Evolutionary conservation across 1,139 yeast genomes (phyloP).

Genomic region (Geotrichum klebahnii): DNA sequence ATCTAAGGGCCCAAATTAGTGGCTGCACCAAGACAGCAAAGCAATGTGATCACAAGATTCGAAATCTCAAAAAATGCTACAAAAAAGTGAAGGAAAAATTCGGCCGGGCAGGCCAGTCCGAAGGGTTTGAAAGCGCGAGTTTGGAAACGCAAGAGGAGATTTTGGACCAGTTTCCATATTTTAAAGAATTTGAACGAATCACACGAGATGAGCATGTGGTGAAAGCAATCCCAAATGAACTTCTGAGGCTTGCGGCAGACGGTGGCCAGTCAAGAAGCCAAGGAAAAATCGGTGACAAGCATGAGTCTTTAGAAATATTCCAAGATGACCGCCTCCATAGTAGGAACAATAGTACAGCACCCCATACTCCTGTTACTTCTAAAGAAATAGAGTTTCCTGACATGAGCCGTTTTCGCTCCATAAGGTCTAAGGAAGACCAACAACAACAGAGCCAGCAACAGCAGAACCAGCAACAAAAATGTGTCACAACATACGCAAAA

Average conservation of each 20-base stretch:
- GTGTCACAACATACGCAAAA: too few relatives aligned
- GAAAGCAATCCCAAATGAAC: constrained; percentile 12
- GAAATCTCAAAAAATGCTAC: constrained; percentile 19
- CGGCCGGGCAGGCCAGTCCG: background rate
- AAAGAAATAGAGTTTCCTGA: constrained; percentile 16
- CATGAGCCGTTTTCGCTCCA: constrained; percentile 18
- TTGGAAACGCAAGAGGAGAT: constrained; percentile 11
- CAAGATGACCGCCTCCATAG: too few relatives aligned
- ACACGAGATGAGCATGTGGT: constrained; percentile 15
- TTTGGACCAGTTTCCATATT: constrained; percentile 17
- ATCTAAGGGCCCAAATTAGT: constrained; percentile 7
- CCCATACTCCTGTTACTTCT: background rate
- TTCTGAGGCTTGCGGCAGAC: constrained; percentile 18
- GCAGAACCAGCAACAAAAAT: too few relatives aligned
- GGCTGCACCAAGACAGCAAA: constrained; percentile 20
- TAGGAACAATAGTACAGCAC: background rate
- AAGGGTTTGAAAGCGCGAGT: background rate
- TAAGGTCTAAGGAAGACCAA: constrained; percentile 15
- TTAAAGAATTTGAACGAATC: constrained; percentile 15
- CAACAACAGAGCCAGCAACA: too few relatives aligned
- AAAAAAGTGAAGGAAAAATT: constrained; percentile 18
- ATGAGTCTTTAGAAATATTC: too few relatives aligned
- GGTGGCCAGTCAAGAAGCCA: constrained; percentile 12
- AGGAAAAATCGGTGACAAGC: too few relatives aligned
- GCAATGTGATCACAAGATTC: constrained; percentile 21